Percentiles rank a stretch among this genome's conserved stretches.
phyloP scores from a whole-genome alignment of 1,139 yeast genomes.

The Pichia sp. region DNA sequence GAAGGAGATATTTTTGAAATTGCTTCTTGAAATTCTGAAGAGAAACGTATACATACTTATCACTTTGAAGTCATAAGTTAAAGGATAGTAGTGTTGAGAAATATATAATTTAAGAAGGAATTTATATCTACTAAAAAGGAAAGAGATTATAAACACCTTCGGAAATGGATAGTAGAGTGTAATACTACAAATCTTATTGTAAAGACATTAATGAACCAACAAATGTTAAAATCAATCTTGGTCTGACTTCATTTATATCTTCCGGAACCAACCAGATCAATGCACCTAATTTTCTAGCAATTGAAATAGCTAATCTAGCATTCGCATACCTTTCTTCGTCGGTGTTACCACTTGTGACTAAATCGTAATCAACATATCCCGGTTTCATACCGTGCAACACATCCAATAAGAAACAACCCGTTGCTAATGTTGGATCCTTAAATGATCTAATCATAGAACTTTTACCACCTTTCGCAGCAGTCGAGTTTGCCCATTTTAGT shows the following conservation, averaged over 20 bases:
- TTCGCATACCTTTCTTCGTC: slow-evolving; percentile 89
- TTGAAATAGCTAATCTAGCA: slow-evolving; percentile 94
- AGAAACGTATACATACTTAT: too few relatives aligned
- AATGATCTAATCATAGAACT: slow-evolving; percentile 65
- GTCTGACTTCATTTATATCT: slow-evolving; percentile 92
- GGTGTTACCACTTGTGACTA: slow-evolving; percentile 68
- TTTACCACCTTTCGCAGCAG: slow-evolving; percentile 80
- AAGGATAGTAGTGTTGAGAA: too few relatives aligned
- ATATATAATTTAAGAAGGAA: too few relatives aligned
- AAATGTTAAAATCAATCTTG: slow-evolving; percentile 87
- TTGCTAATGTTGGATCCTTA: slow-evolving; percentile 68
- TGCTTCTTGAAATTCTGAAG: too few relatives aligned
- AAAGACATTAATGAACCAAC: slow-evolving; percentile 90
- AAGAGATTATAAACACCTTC: too few relatives aligned
- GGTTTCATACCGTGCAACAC: slow-evolving; percentile 91
- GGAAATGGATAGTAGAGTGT: too few relatives aligned
- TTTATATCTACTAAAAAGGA: too few relatives aligned
- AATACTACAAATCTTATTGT: slow-evolving; percentile 6
- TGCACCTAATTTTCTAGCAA: slow-evolving; percentile 97
- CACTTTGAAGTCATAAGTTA: too few relatives aligned
- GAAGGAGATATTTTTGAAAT: too few relatives aligned
- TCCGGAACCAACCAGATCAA: slow-evolving; percentile 99
- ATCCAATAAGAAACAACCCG: slow-evolving; percentile 78
- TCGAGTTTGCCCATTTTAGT: slow-evolving; percentile 87
- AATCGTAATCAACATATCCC: slow-evolving; percentile 92